A percentile compares a stretch with the other conserved stretches of the same genome.
Evolutionary conservation across 2,329 filamentous ascomycete species (phyloP).

Genomic region (Beauveria pseudobassiana): DNA sequence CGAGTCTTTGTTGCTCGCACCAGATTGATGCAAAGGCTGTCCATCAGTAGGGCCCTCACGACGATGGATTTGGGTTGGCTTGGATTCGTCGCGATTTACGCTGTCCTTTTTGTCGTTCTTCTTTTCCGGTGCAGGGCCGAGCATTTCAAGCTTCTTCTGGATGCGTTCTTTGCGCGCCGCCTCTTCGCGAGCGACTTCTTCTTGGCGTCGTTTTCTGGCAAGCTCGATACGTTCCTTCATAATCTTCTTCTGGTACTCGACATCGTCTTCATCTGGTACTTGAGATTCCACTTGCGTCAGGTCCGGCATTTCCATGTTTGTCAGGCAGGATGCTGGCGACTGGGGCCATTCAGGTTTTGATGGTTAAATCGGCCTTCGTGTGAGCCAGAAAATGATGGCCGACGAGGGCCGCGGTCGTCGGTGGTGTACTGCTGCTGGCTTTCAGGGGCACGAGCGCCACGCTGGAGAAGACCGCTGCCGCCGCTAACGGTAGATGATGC

Average conservation of each 20-base stretch:
- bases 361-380: conserved; percentile 45
- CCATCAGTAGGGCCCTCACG: conserved; percentile 18
- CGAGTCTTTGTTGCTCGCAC: conserved; percentile 13
- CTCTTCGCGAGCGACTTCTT: conserved; percentile 65
- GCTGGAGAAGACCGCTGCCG: conserved; percentile 64
- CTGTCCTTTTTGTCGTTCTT: conserved; percentile 48
- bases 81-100: conserved; percentile 33
- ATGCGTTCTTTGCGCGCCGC: conserved; percentile 65
- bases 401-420: conserved; percentile 37
- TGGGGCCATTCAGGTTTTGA: conserved; percentile 20
- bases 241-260: conserved; percentile 58
- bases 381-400: conserved; percentile 42
- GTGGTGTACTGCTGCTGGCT: conserved; percentile 28
- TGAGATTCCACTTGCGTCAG: conserved; percentile 17
- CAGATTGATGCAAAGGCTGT: conserved; percentile 16
- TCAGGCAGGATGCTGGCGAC: conserved; percentile 20
- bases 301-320: conserved; percentile 19
- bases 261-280: conserved; percentile 36
- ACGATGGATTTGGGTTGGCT: conserved; percentile 28
- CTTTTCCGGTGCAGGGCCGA: conserved; percentile 58
- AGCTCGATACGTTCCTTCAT: conserved; percentile 66
- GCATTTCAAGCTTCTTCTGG: conserved; percentile 61
- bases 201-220: conserved; percentile 59
- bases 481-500: conserved; percentile 90
- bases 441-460: conserved; percentile 39